phyloP scores from a whole-genome alignment of 345 rosid species.

The Citrus unshiu region DNA sequence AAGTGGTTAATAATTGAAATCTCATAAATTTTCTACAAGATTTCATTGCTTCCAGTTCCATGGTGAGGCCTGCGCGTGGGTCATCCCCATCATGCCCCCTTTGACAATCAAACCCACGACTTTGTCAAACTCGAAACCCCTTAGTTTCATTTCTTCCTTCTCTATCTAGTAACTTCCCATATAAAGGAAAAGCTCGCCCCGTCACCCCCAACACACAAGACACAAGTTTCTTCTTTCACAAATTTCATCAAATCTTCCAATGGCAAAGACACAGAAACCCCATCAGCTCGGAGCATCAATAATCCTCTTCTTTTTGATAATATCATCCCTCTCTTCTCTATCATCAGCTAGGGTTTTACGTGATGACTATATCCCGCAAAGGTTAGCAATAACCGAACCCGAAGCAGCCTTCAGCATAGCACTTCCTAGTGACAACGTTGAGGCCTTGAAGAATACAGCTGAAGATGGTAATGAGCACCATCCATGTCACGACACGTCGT shows the following conservation, averaged over 20 bases:
- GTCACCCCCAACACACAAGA: neutral
- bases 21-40: neutral
- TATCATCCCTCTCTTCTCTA: neutral
- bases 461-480: neutral
- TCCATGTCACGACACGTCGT: constrained; percentile 12
- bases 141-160: neutral
- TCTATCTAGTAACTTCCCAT: neutral
- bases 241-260: neutral
- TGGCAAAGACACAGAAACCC: neutral
- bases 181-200: neutral
- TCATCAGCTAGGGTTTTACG: constrained; percentile 6
- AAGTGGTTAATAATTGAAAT: no score
- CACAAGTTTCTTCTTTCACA: neutral
- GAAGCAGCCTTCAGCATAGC: neutral
- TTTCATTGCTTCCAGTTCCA: neutral
- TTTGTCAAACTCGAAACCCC: neutral
- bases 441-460: neutral
- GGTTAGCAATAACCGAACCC: neutral
- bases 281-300: neutral
- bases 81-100: neutral
- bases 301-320: neutral
- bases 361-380: neutral
- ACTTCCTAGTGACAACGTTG: constrained; percentile 3
- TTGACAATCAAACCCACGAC: neutral
- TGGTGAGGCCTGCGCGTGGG: neutral